Conservation (phyloP, 2,329 filamentous ascomycete species). For the Mariannaea sp. region DNA sequence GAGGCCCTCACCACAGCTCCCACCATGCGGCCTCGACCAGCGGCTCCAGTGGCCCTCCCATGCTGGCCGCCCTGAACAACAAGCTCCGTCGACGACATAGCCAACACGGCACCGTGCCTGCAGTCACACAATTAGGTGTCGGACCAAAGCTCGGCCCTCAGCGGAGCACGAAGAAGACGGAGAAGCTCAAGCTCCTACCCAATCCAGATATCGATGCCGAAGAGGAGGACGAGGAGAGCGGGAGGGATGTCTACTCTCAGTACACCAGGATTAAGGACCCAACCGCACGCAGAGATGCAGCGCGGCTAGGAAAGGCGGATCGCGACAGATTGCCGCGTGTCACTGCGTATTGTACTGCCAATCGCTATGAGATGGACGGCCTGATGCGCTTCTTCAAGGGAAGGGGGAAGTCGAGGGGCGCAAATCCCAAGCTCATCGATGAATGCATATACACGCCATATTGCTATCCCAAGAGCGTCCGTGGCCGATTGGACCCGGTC, state of each 20-base stretch:
- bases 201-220: conserved; percentile 84
- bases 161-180: conserved; percentile 89
- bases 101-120: conserved; percentile 58
- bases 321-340: conserved; percentile 85
- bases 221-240: conserved; percentile 82
- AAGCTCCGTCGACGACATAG: conserved; percentile 87
- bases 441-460: conserved; percentile 98
- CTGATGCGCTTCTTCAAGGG: conserved; percentile 92
- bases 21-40: conserved; percentile 28
- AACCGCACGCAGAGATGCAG: conserved; percentile 88
- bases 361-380: conserved; percentile 86
- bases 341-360: conserved; percentile 95
- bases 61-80: conserved; percentile 82
- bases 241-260: conserved; percentile 94
- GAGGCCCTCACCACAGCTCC: conserved; percentile 40
- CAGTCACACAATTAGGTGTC: conserved; percentile 43
- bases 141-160: conserved; percentile 86
- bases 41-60: conserved; percentile 53
- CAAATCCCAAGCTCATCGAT: conserved; percentile 90
- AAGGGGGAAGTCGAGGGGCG: conserved; percentile 73
- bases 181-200: conserved; percentile 96
- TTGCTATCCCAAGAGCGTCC: conserved; percentile 65
- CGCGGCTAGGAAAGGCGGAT: conserved; percentile 90
- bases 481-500: conserved; percentile 43
- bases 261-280: conserved; percentile 98